Percentiles rank a stretch among this genome's conserved stretches.
Evolutionary conservation across 176 grass and related monocot genomes (phyloP).

Genomic region (Eragrostis curvula): DNA sequence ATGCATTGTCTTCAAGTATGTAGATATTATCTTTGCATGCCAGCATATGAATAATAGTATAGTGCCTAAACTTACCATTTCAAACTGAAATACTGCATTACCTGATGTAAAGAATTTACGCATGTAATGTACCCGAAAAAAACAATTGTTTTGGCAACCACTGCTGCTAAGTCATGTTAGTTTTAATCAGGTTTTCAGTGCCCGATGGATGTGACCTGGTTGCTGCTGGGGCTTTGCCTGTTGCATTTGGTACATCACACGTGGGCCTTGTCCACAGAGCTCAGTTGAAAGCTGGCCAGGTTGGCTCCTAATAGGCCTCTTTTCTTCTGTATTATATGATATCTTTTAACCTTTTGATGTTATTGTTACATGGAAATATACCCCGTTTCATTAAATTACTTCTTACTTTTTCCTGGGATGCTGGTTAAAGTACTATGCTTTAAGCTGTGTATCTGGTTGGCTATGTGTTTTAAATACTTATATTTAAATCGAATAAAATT

Average conservation of each 20-base stretch:
- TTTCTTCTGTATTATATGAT: not conserved
- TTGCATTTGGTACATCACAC: slow-evolving; percentile 94
- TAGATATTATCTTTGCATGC: not conserved
- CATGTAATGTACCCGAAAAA: too few relatives aligned
- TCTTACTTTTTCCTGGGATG: not conserved
- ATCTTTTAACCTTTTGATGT: not conserved
- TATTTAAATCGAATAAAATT: not conserved
- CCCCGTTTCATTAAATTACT: not conserved
- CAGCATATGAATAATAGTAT: not conserved
- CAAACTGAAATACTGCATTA: slow-evolving; percentile 1
- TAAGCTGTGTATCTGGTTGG: not conserved
- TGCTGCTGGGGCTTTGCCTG: slow-evolving; percentile 82
- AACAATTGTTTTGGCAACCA: not conserved
- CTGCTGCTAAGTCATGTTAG: slow-evolving; percentile 29
- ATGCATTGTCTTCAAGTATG: not conserved
- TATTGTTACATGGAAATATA: not conserved
- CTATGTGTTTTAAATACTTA: not conserved
- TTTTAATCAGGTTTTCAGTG: slow-evolving; percentile 64
- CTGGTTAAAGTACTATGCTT: not conserved
- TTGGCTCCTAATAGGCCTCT: slow-evolving; percentile 20
- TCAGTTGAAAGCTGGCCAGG: slow-evolving; percentile 85
- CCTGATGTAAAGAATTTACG: not conserved
- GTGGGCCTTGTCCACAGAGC: slow-evolving; percentile 85
- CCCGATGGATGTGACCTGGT: slow-evolving; percentile 91
- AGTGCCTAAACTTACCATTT: not conserved